phyloP scores from a whole-genome alignment of 2,329 filamentous ascomycete genomes.

The Zasmidium citrigriseum region DNA sequence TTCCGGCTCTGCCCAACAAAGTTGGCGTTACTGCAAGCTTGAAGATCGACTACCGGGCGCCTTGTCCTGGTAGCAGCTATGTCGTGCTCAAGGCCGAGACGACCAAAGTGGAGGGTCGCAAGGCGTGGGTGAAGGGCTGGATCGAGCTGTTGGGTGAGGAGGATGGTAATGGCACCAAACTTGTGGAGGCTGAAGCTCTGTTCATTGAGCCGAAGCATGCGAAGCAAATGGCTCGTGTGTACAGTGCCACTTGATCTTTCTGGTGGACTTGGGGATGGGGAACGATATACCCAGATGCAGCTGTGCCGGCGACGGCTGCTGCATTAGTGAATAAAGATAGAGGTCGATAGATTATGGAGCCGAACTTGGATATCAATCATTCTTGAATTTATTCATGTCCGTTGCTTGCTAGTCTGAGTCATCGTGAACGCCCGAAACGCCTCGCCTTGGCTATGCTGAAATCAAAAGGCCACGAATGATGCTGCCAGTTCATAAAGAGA shows the following conservation, averaged over 20 bases:
- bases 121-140: slow-evolving; percentile 88
- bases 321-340: slow-evolving; percentile 7
- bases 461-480: slow-evolving; percentile 1
- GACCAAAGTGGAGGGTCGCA: slow-evolving; percentile 83
- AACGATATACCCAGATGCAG: background rate
- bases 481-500: background rate
- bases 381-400: background rate
- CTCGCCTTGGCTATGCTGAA: slow-evolving; percentile 17
- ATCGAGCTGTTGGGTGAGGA: slow-evolving; percentile 72
- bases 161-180: slow-evolving; percentile 58
- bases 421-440: slow-evolving; percentile 3
- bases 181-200: slow-evolving; percentile 81
- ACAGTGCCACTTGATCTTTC: slow-evolving; percentile 20
- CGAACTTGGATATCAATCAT: background rate
- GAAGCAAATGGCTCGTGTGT: slow-evolving; percentile 46
- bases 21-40: slow-evolving; percentile 85
- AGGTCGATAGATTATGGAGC: background rate
- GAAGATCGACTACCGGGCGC: slow-evolving; percentile 77
- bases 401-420: background rate
- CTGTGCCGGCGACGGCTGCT: background rate
- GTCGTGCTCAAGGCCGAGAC: slow-evolving; percentile 79
- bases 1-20: slow-evolving; percentile 82
- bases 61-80: slow-evolving; percentile 73
- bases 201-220: slow-evolving; percentile 89
- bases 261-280: background rate